A percentile compares a stretch with the other conserved stretches of the same genome.
Evolutionary conservation across 1,284 basidiomycete species (phyloP).

Genomic region (Lentinus polychrous): DNA sequence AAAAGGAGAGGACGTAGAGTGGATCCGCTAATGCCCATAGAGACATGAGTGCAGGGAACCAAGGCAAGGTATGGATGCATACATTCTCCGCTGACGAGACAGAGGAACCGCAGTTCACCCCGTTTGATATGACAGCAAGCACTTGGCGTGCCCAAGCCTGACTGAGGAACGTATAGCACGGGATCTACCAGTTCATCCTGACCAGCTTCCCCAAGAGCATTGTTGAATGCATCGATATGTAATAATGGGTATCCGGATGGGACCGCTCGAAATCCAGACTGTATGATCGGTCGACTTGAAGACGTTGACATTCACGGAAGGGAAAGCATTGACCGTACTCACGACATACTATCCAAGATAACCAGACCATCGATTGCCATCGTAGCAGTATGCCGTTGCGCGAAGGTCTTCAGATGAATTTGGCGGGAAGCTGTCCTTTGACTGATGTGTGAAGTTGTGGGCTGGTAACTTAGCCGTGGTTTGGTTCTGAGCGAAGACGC

Average conservation of each 20-base stretch:
- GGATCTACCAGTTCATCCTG: slow-evolving; percentile 59
- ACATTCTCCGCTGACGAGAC: slow-evolving; percentile 79
- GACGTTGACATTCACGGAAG: background rate
- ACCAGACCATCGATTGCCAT: slow-evolving; percentile 90
- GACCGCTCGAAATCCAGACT: slow-evolving; percentile 82
- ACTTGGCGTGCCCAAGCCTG: slow-evolving; percentile 42
- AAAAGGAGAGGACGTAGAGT: slow-evolving; percentile 82
- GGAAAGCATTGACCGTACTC: slow-evolving; percentile 23
- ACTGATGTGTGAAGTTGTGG: no score
- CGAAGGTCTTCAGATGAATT: background rate
- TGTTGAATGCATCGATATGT: slow-evolving; percentile 83
- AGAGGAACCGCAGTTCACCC: slow-evolving; percentile 73
- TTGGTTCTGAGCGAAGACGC: no score
- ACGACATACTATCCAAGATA: slow-evolving; percentile 79
- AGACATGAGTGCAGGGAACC: background rate
- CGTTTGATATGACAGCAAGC: slow-evolving; percentile 79
- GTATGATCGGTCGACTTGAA: slow-evolving; percentile 78
- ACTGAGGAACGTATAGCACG: slow-evolving; percentile 56
- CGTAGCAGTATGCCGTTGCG: background rate
- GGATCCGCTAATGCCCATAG: slow-evolving; percentile 64
- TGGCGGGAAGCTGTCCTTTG: background rate
- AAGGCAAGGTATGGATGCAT: slow-evolving; percentile 21
- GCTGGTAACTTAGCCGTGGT: no score
- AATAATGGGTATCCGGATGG: slow-evolving; percentile 76
- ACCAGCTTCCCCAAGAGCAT: slow-evolving; percentile 52